A percentile compares a stretch with the other conserved stretches of the same genome.
These are phyloP conservation scores for Paraglomus brasilianum DNA, from an alignment of 192 early-diverging fungal species.

Conservation along the genomic window DNA sequence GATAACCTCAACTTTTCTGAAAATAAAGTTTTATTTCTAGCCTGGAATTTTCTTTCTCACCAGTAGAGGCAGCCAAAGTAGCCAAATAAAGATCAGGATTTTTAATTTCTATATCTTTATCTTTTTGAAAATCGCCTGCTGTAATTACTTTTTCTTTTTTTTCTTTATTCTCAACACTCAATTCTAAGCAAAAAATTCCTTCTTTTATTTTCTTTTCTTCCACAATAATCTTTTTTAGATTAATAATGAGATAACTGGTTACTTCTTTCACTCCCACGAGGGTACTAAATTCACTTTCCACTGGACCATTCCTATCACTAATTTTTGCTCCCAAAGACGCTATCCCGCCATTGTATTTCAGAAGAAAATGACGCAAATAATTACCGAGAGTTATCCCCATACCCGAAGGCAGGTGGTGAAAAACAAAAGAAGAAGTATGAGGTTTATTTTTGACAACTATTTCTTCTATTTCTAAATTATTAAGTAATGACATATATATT, in stretches of 20 bases:
- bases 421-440: constrained; percentile 10
- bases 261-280: neutral
- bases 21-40: constrained; percentile 13
- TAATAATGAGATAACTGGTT: constrained; percentile 14
- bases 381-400: constrained; percentile 5
- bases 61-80: neutral
- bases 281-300: neutral
- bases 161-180: constrained; percentile 6
- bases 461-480: constrained; percentile 21
- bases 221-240: constrained; percentile 18
- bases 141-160: constrained; percentile 13
- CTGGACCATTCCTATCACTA: constrained; percentile 7
- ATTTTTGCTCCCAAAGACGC: neutral
- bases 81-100: constrained; percentile 11
- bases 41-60: neutral
- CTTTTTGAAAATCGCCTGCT: constrained; percentile 9
- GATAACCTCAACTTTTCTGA: constrained; percentile 15
- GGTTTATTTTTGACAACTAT: constrained; percentile 7
- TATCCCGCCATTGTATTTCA: neutral
- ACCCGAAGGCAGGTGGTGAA: neutral
- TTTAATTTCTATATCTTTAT: constrained; percentile 13
- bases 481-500: constrained; percentile 23
- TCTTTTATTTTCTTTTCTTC: constrained; percentile 18
- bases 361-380: constrained; percentile 5
- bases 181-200: constrained; percentile 15